These are phyloP conservation scores for Fusarium sacchari DNA, from an alignment of 2,329 filamentous ascomycete species.

Conservation along the genomic window DNA sequence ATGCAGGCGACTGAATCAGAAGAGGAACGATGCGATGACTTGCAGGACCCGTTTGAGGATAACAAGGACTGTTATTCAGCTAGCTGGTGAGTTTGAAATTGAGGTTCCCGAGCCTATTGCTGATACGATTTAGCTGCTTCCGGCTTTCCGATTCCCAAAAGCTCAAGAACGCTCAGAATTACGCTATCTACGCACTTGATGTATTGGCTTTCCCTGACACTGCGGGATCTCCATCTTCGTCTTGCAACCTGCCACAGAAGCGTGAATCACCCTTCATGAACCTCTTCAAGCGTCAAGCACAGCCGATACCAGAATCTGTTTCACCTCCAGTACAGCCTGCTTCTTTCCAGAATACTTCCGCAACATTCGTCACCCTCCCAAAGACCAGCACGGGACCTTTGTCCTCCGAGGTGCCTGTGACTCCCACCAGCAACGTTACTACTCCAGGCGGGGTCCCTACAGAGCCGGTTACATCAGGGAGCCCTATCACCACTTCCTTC, in stretches of 20 bases:
- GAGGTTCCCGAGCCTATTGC: fast-evolving
- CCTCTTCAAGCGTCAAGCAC: not conserved
- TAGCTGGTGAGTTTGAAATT: not conserved
- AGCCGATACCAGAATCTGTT: not conserved
- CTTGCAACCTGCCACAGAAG: fast-evolving
- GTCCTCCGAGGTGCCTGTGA: not conserved
- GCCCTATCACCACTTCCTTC: not conserved
- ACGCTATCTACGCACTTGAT: not conserved
- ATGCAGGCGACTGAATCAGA: not conserved
- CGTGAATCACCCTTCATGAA: not conserved
- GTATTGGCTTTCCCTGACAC: not conserved
- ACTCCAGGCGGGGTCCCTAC: not conserved
- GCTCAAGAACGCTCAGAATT: not conserved
- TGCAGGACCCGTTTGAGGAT: not conserved
- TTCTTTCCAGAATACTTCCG: not conserved
- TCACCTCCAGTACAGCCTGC: not conserved
- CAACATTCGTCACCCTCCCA: not conserved
- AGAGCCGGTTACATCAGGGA: not conserved
- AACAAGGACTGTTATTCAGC: not conserved
- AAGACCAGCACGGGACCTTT: not conserved
- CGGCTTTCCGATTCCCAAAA: not conserved
- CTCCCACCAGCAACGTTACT: not conserved
- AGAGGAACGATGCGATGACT: not conserved
- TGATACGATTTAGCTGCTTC: not conserved
- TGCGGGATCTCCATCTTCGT: not conserved